These are phyloP conservation scores for Psilocybe sp. DNA, from an alignment of 768 basidiomycete genomes.

Conservation along the genomic window DNA sequence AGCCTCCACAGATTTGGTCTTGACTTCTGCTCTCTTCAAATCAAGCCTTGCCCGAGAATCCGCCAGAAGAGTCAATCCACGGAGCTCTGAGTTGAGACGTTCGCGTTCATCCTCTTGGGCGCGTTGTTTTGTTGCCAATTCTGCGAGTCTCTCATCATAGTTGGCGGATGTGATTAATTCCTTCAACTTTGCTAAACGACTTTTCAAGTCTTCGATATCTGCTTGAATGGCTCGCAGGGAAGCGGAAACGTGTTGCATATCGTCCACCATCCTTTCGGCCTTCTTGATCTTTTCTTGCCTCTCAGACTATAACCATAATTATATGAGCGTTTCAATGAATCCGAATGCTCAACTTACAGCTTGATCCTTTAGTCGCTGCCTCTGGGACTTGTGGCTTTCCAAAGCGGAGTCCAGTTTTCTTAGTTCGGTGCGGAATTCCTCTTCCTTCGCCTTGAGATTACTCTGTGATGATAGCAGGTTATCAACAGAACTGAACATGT, in stretches of 20 bases:
- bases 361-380: slow-evolving; percentile 48
- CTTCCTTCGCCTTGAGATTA: slow-evolving; percentile 52
- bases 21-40: slow-evolving; percentile 67
- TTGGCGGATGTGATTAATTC: slow-evolving; percentile 55
- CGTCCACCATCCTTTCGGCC: slow-evolving; percentile 57
- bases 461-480: slow-evolving; percentile 28
- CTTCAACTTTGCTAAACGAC: slow-evolving; percentile 58
- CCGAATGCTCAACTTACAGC: slow-evolving; percentile 39
- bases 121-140: slow-evolving; percentile 52
- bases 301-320: slow-evolving; percentile 36
- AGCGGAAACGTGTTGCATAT: slow-evolving; percentile 48
- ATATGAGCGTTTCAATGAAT: neutral
- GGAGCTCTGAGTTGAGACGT: slow-evolving; percentile 65
- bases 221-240: slow-evolving; percentile 50
- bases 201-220: slow-evolving; percentile 71
- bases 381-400: slow-evolving; percentile 53
- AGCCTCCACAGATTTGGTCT: slow-evolving; percentile 63
- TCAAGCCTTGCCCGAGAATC: slow-evolving; percentile 78
- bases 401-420: slow-evolving; percentile 54
- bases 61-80: slow-evolving; percentile 71
- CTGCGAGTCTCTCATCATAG: slow-evolving; percentile 60
- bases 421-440: slow-evolving; percentile 64
- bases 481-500: neutral
- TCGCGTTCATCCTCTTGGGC: slow-evolving; percentile 70
- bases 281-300: slow-evolving; percentile 47